Base-by-base conservation (phyloP, 1,139 yeast species). In the Pichia sp. region DNA sequence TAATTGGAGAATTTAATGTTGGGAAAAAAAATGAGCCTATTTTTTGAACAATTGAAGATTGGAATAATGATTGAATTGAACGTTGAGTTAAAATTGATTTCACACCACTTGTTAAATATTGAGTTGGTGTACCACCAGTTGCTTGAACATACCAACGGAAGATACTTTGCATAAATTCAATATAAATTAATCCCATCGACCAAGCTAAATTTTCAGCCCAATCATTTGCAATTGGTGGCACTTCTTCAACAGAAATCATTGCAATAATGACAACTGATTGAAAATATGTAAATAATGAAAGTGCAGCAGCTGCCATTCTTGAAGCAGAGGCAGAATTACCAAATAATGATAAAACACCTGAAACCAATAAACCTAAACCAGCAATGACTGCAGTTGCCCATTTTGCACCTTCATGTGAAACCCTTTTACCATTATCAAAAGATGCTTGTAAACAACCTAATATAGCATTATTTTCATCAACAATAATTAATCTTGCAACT, bases 351-450 rank as follows among this genome's bases (percentile, higher is more conserved):
- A 84, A 70, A 31, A 79, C 53, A 4, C 89, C 88, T 9, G 88
- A 84, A 32, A 80, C 71, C 45, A 85, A 66, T 49, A 85, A 67
- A n/a, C 94, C 92, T 40, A 83, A 64, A 51, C 92, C 94, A 1
- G 92, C 90, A 57, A 84, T 70, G 25, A 81, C 81, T 0, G 94
- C 94, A 33, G 92, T 83, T 18, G 86, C 89, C 94, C 94, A 85
- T 66, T 83, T 82, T 43, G 82, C 88, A 53, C 89, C 90, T 3
- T 78, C 69, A 63, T 85, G 92, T 34, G 84, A 70, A 35, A 85
- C 86, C 4, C 90, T 81, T 59, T 80, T 83, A 44, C 90, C 89
- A 61, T 85, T 85, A 28, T 81, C 64, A 63, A 85, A 83, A 51
- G 72, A 70, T 3, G 86, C 79, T 62, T 84, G 90, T 49, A 85